phyloP scores from a whole-genome alignment of 192 early-diverging fungal species.

The Podila verticillata region DNA sequence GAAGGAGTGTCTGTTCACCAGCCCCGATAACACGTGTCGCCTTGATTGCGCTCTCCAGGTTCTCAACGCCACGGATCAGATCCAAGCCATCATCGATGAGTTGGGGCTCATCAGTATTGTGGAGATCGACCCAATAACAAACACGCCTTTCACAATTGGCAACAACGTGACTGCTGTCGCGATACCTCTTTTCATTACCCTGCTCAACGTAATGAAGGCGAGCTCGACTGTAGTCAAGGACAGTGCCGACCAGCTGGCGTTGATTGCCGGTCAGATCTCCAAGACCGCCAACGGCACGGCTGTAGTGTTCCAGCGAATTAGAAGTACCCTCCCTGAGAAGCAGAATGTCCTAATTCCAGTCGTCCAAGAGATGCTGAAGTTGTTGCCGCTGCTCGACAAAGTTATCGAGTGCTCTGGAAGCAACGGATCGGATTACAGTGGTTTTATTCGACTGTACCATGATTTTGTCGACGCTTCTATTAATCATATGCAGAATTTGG shows the following conservation, averaged over 20 bases:
- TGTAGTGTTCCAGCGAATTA: not conserved
- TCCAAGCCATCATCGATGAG: not conserved
- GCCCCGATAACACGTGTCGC: not conserved
- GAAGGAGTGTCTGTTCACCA: not conserved
- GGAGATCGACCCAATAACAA: too few relatives aligned
- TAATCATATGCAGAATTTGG: not conserved
- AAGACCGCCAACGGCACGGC: not conserved
- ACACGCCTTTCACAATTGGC: not conserved
- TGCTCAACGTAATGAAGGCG: not conserved
- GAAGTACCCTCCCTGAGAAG: not conserved
- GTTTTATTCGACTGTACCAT: not conserved
- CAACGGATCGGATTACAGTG: not conserved
- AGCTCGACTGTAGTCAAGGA: not conserved
- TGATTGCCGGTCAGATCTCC: not conserved
- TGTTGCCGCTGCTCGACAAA: not conserved
- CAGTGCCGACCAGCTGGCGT: not conserved
- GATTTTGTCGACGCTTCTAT: not conserved
- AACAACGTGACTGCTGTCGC: not conserved
- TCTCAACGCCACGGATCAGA: not conserved
- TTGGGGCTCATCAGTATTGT: not conserved
- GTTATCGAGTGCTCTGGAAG: not conserved
- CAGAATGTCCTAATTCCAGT: not conserved
- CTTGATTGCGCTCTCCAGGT: not conserved
- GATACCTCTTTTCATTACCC: not conserved
- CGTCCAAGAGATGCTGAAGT: not conserved